Evolutionary conservation across 106 monocot species (phyloP).

Genomic region (Acorus gramineus): DNA sequence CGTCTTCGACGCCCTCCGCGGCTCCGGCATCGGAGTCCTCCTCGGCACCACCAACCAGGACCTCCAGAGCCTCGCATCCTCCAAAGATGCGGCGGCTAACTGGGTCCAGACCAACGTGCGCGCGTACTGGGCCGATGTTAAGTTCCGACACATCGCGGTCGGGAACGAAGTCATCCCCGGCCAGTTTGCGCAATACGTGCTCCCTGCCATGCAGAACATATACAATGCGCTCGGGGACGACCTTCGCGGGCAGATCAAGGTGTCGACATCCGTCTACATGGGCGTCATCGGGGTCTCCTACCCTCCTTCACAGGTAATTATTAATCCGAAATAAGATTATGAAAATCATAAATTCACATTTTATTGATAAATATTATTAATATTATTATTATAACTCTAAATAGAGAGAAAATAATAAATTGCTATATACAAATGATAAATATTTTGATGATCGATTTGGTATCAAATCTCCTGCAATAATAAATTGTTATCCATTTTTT

Average conservation of each 20-base stretch:
- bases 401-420: no score
- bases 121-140: constrained; percentile 8
- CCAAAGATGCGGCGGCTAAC: constrained; percentile 3
- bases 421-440: no score
- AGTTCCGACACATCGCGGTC: constrained; percentile 29
- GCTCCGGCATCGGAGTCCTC: constrained; percentile 28
- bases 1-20: constrained; percentile 27
- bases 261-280: constrained; percentile 21
- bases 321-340: no score
- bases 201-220: constrained; percentile 56
- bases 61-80: constrained; percentile 15
- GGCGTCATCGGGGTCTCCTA: constrained; percentile 21
- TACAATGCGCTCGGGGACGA: constrained; percentile 20
- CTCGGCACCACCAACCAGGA: constrained; percentile 22
- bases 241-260: constrained; percentile 5
- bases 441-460: no score
- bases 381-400: no score
- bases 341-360: no score
- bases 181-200: constrained; percentile 18
- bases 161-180: constrained; percentile 81
- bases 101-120: constrained; percentile 37
- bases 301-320: constrained; percentile 15
- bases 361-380: no score
- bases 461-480: no score
- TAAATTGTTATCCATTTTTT: no score